Evolutionary conservation across 78 protist species (phyloP), one percentile per base, ranked within the genome.

Genomic region (Pirum gemmata): DNA sequence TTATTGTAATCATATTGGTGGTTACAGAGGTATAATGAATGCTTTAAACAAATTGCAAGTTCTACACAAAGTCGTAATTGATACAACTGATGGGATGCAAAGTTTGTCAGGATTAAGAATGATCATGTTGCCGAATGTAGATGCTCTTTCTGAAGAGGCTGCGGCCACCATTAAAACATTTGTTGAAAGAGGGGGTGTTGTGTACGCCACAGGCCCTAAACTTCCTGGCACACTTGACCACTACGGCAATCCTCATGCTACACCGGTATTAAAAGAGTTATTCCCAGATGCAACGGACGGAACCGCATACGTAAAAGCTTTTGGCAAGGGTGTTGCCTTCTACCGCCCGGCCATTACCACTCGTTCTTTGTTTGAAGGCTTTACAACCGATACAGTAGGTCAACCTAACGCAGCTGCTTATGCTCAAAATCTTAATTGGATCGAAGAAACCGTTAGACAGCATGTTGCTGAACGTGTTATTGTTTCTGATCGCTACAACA

Each of bases 211-310:
- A 39, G 82, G 82, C 27, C 0, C 29, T n/a, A n/a, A n/a, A n/a
- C 78, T 78, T 27, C 82, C 82, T 78, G 82, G 82, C 27, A 78
- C 82, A 25, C 27, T 78, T 37, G 82, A 78, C 38, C 78, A 78
- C 27, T 31, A n/a, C 38, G 82, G 82, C 82, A 78, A 25, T 27
- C 61, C 26, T 26, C 26, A 51, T 26, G 26, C 25, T 26, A 31
- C 26, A 51, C 38, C 82, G 27, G 82, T 78, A n/a, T 0, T 78
- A 51, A 26, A 37, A 39, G 82, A 78, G 35, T 0, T 78, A 27
- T 78, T 78, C 29, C 61, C 26, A 27, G 35, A 39, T 27, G 82
- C 27, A 25, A 78, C 82, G 26, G 26, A 78, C 27, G 38, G 78
- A 78, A 25, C 36, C 26, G 26, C 82, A 27, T 27, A 31, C 25